Conservation (phyloP, 805 yeast species). For the Torulaspora microellipsoides region DNA sequence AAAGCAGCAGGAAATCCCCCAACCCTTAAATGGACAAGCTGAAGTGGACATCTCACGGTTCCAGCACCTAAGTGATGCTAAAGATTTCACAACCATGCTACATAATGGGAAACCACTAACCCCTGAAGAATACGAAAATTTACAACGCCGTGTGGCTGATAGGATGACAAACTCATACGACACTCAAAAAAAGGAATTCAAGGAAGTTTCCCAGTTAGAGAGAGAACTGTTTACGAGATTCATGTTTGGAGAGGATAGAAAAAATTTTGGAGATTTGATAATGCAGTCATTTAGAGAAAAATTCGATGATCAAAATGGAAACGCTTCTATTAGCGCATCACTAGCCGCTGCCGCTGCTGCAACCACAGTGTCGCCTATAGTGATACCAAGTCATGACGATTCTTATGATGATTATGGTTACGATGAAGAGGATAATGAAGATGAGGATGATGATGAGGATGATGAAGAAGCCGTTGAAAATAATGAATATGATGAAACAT, state of each 20-base stretch:
- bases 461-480: conserved; percentile 19
- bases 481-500: conserved; percentile 21
- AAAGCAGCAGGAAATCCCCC: conserved; percentile 10
- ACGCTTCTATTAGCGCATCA: conserved; percentile 23
- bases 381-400: conserved; percentile 22
- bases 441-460: conserved; percentile 21
- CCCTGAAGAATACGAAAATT: conserved; percentile 28
- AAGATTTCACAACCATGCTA: conserved; percentile 27
- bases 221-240: conserved; percentile 31
- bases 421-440: conserved; percentile 29
- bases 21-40: background rate
- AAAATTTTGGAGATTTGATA: conserved; percentile 27
- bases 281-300: conserved; percentile 29
- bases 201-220: conserved; percentile 27
- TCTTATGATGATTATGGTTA: conserved; percentile 26
- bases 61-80: conserved; percentile 21
- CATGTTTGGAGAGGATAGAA: conserved; percentile 30
- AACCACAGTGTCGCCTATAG: conserved; percentile 18
- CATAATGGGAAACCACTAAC: conserved; percentile 31
- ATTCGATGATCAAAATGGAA: conserved; percentile 22
- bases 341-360: conserved; percentile 28
- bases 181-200: conserved; percentile 25
- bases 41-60: conserved; percentile 8
- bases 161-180: conserved; percentile 32
- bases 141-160: conserved; percentile 32